Evolutionary conservation across 176 grass and related monocot species (phyloP).

Genomic region (Carex pumila): DNA sequence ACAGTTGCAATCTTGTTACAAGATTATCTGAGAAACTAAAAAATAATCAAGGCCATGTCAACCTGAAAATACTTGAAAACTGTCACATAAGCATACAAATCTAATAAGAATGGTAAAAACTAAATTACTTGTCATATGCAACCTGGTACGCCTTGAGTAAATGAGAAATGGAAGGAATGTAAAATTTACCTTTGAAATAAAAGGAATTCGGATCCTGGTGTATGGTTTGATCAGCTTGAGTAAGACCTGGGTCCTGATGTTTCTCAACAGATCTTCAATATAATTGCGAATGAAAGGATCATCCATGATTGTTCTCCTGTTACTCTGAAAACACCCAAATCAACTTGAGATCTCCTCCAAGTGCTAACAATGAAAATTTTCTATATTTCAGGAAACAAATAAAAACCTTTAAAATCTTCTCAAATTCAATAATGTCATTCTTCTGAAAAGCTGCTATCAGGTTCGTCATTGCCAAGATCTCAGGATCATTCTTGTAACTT

Average conservation of each 20-base stretch:
- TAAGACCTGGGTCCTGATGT: conserved; percentile 98
- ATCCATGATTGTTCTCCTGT: conserved; percentile 99
- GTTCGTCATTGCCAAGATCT: conserved; percentile 99
- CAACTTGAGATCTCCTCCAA: conserved; percentile 1
- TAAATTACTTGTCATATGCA: not conserved
- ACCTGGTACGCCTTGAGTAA: not conserved
- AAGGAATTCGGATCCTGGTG: conserved; percentile 95
- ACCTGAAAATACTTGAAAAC: not conserved
- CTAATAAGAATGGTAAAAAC: not conserved
- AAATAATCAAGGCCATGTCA: not conserved
- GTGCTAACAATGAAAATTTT: not conserved
- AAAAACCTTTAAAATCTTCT: conserved; percentile 95
- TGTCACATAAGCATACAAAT: not conserved
- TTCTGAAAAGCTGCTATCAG: conserved; percentile 97
- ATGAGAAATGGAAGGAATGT: not conserved
- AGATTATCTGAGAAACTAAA: not conserved
- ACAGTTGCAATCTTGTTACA: not conserved
- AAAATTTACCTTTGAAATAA: conserved; percentile 81
- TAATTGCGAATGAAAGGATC: conserved; percentile 98
- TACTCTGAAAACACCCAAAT: conserved; percentile 51
- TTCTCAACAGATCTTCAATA: conserved; percentile 96
- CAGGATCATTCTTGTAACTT: conserved; percentile 98
- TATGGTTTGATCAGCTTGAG: conserved; percentile 99
- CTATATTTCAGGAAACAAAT: conserved; percentile 25
- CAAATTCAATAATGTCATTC: conserved; percentile 97